These are phyloP conservation scores for Akebia trifoliata DNA, from an alignment of 164 flowering plant genomes.

Conservation along the genomic window DNA sequence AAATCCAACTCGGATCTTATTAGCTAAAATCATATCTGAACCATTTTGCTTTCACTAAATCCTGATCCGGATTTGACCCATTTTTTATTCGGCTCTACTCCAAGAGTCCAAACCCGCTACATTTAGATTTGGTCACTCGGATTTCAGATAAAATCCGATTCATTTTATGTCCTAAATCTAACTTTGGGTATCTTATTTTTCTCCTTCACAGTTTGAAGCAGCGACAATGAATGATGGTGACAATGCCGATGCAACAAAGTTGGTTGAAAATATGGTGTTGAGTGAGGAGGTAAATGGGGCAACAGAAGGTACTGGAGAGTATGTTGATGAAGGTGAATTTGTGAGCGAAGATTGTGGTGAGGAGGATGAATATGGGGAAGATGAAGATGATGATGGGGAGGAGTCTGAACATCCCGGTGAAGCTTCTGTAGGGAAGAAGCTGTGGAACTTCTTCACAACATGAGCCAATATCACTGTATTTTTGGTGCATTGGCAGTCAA, in stretches of 20 bases:
- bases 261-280: constrained; percentile 23
- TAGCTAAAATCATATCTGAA: too few species aligned
- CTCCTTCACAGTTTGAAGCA: constrained; percentile 30
- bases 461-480: constrained; percentile 7
- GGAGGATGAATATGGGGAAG: constrained; percentile 17
- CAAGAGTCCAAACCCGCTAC: too few species aligned
- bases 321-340: constrained; percentile 33
- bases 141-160: too few species aligned
- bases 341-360: constrained; percentile 31
- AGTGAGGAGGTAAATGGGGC: constrained; percentile 38
- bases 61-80: too few species aligned
- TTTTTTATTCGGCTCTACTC: too few species aligned
- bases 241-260: constrained; percentile 21
- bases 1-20: too few species aligned
- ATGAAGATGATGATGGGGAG: constrained; percentile 20
- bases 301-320: constrained; percentile 21
- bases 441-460: constrained; percentile 83
- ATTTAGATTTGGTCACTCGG: too few species aligned
- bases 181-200: background rate
- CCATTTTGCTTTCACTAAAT: too few species aligned
- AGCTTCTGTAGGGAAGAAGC: constrained; percentile 60
- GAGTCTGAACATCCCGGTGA: constrained; percentile 29
- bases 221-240: constrained; percentile 21
- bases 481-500: constrained; percentile 4
- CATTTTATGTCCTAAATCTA: too few species aligned